Base-by-base conservation (phyloP, 1,139 yeast genomes). In the Protomyces inundatus region DNA sequence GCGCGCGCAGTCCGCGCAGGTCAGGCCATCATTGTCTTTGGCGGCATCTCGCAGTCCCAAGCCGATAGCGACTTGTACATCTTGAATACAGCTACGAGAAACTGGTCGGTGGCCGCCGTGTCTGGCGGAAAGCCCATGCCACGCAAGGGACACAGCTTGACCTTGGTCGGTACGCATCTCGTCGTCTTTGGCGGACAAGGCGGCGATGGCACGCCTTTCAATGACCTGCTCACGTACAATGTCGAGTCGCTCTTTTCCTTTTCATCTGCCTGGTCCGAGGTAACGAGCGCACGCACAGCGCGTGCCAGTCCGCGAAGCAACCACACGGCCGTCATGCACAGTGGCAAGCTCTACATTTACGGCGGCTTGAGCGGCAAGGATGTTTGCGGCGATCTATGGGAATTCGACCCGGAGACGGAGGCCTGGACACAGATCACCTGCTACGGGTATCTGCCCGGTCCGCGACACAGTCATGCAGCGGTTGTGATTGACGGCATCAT, bases 1-100 rank as follows among this genome's bases (percentile, higher is more conserved):
- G 32, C 53, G 6, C 53, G 59, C 14, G 59, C 59, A 5, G 12
- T 55, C 6, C 50, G 36, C 33, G 59, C 45, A 12, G 59, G 53
- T 5, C 33, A 35, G 36, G 59, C 59, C 6, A 32, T 42, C 59
- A 55, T 55, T 37, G 59, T 55, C 35, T 55, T 55, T 46, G 59
- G 59, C 23, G 59, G 59, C 6, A 30, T 34, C 16, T 10, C 35
- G 14, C 45, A 30, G 10, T 33, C 33, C 34, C 33, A 35, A 34
- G 52, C 33, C 33, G 59, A 55, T 45, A 36, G 39, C 9, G n/a
- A 50, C 6, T n/a, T 55, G 10, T 55, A 40, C 34, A 33, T 55
- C n/a, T 34, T 55, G 16, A 55, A 55, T 34, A 55, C 59, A 16
- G 23, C 33, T 35, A 55, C 53, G 6, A 55, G 45, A 42, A 36